These are phyloP conservation scores for Arctium lappa DNA, from an alignment of 129 eudicot species.

Conservation along the genomic window DNA sequence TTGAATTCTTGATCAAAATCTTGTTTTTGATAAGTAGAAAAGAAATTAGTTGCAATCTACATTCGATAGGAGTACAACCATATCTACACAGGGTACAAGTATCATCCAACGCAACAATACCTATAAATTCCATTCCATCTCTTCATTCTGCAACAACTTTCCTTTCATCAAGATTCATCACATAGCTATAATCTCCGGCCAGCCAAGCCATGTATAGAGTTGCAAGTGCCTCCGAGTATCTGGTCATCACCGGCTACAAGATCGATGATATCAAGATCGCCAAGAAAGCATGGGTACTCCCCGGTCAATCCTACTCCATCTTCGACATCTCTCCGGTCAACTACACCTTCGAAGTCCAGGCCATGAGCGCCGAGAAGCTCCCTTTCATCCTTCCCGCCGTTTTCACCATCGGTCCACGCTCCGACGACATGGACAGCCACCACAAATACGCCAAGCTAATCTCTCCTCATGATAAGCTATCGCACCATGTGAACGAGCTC, in stretches of 20 bases:
- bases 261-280: conserved; percentile 45
- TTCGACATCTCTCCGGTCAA: conserved; percentile 54
- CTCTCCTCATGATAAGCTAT: conserved; percentile 43
- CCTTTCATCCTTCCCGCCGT: conserved; percentile 57
- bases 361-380: conserved; percentile 68
- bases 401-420: conserved; percentile 50
- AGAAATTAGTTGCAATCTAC: too few relatives aligned
- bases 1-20: too few relatives aligned
- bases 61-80: too few relatives aligned
- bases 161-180: too few relatives aligned
- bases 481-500: conserved; percentile 51
- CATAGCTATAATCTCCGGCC: background rate
- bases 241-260: conserved; percentile 41
- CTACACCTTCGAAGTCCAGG: conserved; percentile 54
- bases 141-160: too few relatives aligned
- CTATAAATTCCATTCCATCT: too few relatives aligned
- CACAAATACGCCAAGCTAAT: conserved; percentile 56
- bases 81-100: too few relatives aligned
- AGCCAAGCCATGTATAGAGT: conserved; percentile 35
- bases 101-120: too few relatives aligned
- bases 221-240: conserved; percentile 50
- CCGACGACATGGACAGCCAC: conserved; percentile 33
- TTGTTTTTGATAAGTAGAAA: too few relatives aligned
- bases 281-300: conserved; percentile 52
- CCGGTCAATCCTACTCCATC: conserved; percentile 43